These are phyloP conservation scores for Suillus weaverae DNA, from an alignment of 768 basidiomycete species.

Conservation along the genomic window DNA sequence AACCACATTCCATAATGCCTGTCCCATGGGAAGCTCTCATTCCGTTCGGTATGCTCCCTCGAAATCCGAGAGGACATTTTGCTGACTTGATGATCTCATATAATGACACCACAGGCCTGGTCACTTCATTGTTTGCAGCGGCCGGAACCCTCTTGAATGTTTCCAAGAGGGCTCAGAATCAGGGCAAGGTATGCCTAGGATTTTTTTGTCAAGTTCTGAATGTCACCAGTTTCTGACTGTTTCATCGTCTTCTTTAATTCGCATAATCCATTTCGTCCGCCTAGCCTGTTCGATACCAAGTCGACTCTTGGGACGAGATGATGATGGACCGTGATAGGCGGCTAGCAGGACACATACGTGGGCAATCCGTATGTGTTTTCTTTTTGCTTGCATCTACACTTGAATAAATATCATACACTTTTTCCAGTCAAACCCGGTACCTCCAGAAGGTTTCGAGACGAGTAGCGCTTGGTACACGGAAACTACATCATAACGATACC, in stretches of 20 bases:
- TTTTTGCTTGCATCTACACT: not conserved
- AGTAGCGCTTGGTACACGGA: slow-evolving; percentile 77
- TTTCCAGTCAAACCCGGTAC: slow-evolving; percentile 60
- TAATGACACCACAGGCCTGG: slow-evolving; percentile 52
- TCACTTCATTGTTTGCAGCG: slow-evolving; percentile 86
- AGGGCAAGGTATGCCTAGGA: slow-evolving; percentile 72
- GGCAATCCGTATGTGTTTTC: slow-evolving; percentile 72
- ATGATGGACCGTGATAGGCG: slow-evolving; percentile 93
- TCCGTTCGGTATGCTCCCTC: slow-evolving; percentile 70
- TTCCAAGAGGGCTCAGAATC: slow-evolving; percentile 79
- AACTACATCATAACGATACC: slow-evolving; percentile 37
- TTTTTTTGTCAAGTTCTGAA: not conserved
- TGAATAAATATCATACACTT: not conserved
- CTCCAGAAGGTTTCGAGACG: slow-evolving; percentile 70
- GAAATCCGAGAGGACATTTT: not conserved
- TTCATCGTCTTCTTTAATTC: not conserved
- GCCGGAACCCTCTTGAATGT: slow-evolving; percentile 85
- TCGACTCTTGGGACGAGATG: slow-evolving; percentile 93
- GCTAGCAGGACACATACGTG: slow-evolving; percentile 83
- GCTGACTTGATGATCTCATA: not conserved
- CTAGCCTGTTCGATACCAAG: slow-evolving; percentile 79
- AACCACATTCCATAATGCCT: slow-evolving; percentile 59
- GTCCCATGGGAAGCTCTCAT: slow-evolving; percentile 97
- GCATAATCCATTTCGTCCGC: not conserved
- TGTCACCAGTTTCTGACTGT: not conserved